phyloP scores from a whole-genome alignment of 1,139 yeast genomes.

The Blastobotrys illinoisensis region DNA sequence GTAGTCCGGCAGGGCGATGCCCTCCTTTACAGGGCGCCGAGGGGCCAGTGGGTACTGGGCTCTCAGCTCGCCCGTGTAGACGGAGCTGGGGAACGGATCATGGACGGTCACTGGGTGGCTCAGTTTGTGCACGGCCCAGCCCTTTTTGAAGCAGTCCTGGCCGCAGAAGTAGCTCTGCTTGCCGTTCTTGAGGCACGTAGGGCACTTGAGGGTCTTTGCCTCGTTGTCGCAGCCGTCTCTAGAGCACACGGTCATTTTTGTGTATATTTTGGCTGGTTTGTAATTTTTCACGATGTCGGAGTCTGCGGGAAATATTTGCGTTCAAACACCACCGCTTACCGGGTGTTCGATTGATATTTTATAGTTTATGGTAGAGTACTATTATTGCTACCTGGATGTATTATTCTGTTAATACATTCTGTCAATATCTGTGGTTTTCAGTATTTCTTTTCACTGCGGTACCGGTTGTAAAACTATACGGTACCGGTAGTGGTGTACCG shows the following conservation, averaged over 20 bases:
- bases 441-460: too few relatives aligned
- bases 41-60: slow-evolving; percentile 80
- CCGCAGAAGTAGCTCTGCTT: slow-evolving; percentile 65
- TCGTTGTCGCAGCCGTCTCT: slow-evolving; percentile 76
- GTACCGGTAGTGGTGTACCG: too few relatives aligned
- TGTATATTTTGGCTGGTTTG: background rate
- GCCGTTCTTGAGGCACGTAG: slow-evolving; percentile 77
- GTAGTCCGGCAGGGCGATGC: slow-evolving; percentile 77
- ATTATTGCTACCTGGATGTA: too few relatives aligned
- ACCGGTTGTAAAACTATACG: too few relatives aligned
- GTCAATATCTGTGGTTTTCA: too few relatives aligned
- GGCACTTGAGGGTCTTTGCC: slow-evolving; percentile 75
- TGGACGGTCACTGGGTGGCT: slow-evolving; percentile 42
- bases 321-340: background rate
- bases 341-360: too few relatives aligned
- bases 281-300: background rate
- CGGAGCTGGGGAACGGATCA: slow-evolving; percentile 84
- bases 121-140: slow-evolving; percentile 58
- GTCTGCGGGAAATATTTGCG: background rate
- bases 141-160: slow-evolving; percentile 75
- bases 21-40: slow-evolving; percentile 63
- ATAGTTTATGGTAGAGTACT: too few relatives aligned
- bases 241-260: slow-evolving; percentile 16
- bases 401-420: too few relatives aligned
- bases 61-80: slow-evolving; percentile 67